Conservation (phyloP, 23 red algal genomes). For the Gracilaria vermiculophylla region DNA sequence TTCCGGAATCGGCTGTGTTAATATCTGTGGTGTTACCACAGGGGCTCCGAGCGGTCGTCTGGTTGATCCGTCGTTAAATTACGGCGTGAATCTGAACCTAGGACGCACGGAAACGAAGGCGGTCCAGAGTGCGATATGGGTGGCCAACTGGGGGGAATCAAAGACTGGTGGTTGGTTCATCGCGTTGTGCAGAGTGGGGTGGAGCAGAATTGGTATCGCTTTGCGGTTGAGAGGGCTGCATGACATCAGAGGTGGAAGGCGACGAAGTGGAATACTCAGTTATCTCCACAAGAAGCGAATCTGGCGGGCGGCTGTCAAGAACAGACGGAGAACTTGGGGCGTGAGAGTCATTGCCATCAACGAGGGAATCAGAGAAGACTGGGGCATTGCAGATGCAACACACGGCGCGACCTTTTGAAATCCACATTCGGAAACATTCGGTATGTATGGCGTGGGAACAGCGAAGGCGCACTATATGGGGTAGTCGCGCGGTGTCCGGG, state of each 20-base stretch:
- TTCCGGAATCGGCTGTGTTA: background rate
- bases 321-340: background rate
- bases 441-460: constrained; percentile 52
- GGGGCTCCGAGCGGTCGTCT: background rate
- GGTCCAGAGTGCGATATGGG: no score
- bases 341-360: background rate
- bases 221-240: background rate
- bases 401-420: constrained; percentile 45
- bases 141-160: background rate
- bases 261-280: constrained; percentile 21
- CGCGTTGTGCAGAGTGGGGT: background rate
- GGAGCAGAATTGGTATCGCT: background rate
- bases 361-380: background rate
- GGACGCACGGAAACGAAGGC: no score
- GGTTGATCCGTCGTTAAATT: background rate
- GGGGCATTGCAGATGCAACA: constrained; percentile 54
- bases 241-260: background rate
- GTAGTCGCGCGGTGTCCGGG: background rate
- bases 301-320: background rate
- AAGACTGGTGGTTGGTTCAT: background rate
- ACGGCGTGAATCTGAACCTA: no score
- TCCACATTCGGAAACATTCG: constrained; percentile 51
- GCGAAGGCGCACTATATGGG: constrained; percentile 2
- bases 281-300: background rate
- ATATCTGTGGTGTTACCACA: background rate